phyloP scores from a whole-genome alignment of 495 filamentous ascomycete species.

The Daldinia loculata region DNA sequence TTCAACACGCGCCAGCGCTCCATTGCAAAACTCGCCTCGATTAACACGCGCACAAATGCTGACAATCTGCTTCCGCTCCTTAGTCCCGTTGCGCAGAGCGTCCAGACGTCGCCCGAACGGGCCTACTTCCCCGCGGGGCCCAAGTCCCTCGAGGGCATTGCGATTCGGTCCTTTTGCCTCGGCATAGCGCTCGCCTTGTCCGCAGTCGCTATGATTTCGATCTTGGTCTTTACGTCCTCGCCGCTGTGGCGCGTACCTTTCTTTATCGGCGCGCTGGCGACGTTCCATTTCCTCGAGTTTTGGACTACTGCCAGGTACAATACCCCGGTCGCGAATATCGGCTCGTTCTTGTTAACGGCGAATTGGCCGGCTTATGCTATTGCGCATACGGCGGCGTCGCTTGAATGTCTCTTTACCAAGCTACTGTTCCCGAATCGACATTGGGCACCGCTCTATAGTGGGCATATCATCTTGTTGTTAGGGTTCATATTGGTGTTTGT shows the following conservation, averaged over 20 bases:
- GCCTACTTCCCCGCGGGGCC: conserved; percentile 63
- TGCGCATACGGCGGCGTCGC: conserved; percentile 75
- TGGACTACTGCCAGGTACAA: conserved; percentile 87
- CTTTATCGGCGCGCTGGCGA: conserved; percentile 76
- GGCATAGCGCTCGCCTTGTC: conserved; percentile 58
- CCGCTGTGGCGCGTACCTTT: conserved; percentile 84
- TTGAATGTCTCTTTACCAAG: conserved; percentile 73
- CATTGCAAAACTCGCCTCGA: conserved; percentile 34
- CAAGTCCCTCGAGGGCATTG: conserved; percentile 82
- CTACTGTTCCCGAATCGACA: conserved; percentile 64
- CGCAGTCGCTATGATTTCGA: conserved; percentile 50
- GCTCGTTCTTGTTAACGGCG: conserved; percentile 81
- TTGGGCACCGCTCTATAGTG: conserved; percentile 47
- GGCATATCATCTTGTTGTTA: conserved; percentile 50
- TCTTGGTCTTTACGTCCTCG: conserved; percentile 49
- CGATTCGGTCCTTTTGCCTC: conserved; percentile 68
- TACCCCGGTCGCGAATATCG: conserved; percentile 71
- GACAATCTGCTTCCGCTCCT: conserved; percentile 46
- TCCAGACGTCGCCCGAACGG: conserved; percentile 35
- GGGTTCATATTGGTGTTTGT: conserved; percentile 71
- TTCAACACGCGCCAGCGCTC: conserved; percentile 41
- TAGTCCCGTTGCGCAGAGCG: conserved; percentile 45
- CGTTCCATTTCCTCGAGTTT: conserved; percentile 98
- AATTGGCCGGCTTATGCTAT: conserved; percentile 88
- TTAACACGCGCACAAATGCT: conserved; percentile 41